phyloP scores from a whole-genome alignment of 129 eudicot species.

The Flaveria robusta region DNA sequence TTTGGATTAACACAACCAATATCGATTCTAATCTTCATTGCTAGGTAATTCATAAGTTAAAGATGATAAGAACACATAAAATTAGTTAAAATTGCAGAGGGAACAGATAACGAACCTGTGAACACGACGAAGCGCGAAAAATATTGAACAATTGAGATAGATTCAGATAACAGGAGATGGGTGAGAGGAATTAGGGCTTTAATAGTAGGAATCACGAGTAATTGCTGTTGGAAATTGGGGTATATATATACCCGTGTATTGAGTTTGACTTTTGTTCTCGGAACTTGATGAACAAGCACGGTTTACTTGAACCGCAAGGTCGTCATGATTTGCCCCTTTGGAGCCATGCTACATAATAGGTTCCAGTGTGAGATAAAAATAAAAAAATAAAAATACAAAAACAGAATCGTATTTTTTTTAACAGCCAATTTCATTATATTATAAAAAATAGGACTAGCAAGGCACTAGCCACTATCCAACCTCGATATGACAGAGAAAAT shows the following conservation, averaged over 20 bases:
- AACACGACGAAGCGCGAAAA: constrained; percentile 8
- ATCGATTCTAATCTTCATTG: not conserved
- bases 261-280: constrained; percentile 12
- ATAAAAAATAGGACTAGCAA: too few relatives aligned
- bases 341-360: too few relatives aligned
- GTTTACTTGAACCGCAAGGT: constrained; percentile 20
- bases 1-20: not conserved
- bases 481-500: too few relatives aligned
- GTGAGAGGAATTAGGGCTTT: constrained; percentile 26
- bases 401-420: too few relatives aligned
- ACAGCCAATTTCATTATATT: too few relatives aligned
- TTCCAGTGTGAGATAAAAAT: too few relatives aligned
- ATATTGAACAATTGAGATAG: not conserved
- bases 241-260: not conserved
- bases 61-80: not conserved
- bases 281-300: constrained; percentile 34
- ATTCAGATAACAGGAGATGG: not conserved
- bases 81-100: constrained; percentile 7
- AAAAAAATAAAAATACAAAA: too few relatives aligned
- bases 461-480: too few relatives aligned
- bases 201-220: not conserved
- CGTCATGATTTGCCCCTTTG: not conserved
- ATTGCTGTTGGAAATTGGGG: not conserved
- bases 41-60: too few relatives aligned
- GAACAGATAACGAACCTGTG: constrained; percentile 29